Evolutionary conservation across 352 stramenopile genomes (phyloP).

Genomic region (Thalassiosira sp.): DNA sequence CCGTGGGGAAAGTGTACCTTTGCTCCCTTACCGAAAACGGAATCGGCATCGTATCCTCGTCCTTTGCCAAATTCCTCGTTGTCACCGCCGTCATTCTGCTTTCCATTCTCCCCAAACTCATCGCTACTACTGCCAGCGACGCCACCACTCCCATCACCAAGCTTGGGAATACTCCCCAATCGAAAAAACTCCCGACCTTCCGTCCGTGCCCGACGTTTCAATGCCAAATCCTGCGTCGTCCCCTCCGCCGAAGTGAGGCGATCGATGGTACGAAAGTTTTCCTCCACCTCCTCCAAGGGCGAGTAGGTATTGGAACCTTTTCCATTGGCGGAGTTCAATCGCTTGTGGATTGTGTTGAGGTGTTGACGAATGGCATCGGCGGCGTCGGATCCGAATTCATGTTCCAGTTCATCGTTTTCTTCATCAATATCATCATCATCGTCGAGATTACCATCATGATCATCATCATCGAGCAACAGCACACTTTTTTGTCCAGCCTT

Average conservation of each 20-base stretch:
- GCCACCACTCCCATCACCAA: constrained; percentile 42
- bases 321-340: constrained; percentile 7
- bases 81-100: constrained; percentile 5
- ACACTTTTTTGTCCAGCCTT: constrained; percentile 1
- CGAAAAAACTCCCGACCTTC: constrained; percentile 44
- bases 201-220: constrained; percentile 44
- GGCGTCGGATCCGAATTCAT: constrained; percentile 48
- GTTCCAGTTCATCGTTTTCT: constrained; percentile 33
- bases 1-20: constrained; percentile 51
- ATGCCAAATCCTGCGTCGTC: constrained; percentile 73
- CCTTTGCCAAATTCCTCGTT: constrained; percentile 28
- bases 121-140: constrained; percentile 44
- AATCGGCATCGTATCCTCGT: constrained; percentile 29
- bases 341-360: constrained; percentile 22
- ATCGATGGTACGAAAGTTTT: constrained; percentile 63
- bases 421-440: constrained; percentile 5
- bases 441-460: neutral
- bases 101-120: constrained; percentile 40
- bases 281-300: constrained; percentile 50
- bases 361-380: constrained; percentile 49
- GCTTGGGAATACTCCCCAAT: constrained; percentile 46
- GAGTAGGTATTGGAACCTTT: constrained; percentile 25
- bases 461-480: neutral
- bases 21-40: constrained; percentile 45
- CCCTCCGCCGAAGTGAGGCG: constrained; percentile 62